Conservation (phyloP, 352 stramenopile genomes). For the Thalassiosira livingstoniorum region DNA sequence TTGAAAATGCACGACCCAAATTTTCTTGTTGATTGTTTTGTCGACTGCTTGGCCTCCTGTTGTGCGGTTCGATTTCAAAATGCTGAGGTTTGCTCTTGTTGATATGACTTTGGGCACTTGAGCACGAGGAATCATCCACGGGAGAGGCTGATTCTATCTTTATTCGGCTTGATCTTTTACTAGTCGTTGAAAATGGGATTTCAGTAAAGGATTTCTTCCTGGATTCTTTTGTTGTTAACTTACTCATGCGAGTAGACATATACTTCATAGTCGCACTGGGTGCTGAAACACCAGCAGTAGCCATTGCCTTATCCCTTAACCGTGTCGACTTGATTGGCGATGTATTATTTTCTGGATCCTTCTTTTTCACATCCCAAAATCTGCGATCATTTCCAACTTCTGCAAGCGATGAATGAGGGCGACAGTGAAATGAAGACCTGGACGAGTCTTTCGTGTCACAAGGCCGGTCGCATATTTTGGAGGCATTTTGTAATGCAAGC, state of each 20-base stretch:
- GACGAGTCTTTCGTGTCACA: constrained; percentile 11
- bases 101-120: neutral
- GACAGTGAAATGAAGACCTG: neutral
- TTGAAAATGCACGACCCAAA: constrained; percentile 3
- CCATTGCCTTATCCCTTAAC: constrained; percentile 24
- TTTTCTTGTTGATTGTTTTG: too few species aligned
- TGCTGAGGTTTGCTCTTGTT: neutral
- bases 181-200: constrained; percentile 29
- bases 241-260: too few species aligned
- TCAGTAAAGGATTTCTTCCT: constrained; percentile 18
- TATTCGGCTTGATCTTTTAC: too few species aligned
- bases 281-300: constrained; percentile 26
- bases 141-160: neutral
- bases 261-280: constrained; percentile 18
- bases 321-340: constrained; percentile 15
- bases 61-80: neutral
- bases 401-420: neutral
- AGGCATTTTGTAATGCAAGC: constrained; percentile 85
- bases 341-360: constrained; percentile 16
- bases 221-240: constrained; percentile 20
- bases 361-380: constrained; percentile 1
- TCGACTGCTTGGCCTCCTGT: too few species aligned
- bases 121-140: neutral
- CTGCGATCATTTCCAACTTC: neutral
- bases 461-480: constrained; percentile 14